These are phyloP conservation scores for Adansonia digitata DNA, from an alignment of 345 rosid genomes.

Conservation along the genomic window DNA sequence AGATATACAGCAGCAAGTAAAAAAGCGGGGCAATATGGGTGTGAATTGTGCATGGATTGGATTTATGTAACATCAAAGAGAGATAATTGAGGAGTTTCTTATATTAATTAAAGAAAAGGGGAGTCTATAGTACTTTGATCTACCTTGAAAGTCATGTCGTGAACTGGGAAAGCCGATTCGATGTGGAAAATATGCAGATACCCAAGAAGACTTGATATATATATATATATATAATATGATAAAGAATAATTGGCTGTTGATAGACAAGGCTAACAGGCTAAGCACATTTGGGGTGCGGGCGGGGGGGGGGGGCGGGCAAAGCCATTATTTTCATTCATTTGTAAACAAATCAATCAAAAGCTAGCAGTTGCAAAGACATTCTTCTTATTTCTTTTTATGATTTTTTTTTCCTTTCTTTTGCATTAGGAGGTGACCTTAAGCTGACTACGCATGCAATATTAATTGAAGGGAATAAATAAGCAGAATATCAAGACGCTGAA, in stretches of 20 bases:
- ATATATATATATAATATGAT: neutral
- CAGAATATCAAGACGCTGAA: too few species aligned
- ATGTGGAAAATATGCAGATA: neutral
- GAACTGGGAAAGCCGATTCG: neutral
- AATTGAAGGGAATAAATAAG: neutral
- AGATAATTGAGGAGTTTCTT: too few species aligned
- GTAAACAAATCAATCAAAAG: neutral
- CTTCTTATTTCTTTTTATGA: neutral
- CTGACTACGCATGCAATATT: neutral
- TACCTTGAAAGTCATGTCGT: neutral
- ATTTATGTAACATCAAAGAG: too few species aligned
- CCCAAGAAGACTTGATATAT: neutral
- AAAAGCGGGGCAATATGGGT: neutral
- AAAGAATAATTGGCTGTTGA: neutral
- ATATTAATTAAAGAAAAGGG: too few species aligned
- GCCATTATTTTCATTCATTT: neutral
- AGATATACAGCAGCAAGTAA: neutral
- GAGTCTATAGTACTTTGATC: neutral
- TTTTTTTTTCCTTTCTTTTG: neutral
- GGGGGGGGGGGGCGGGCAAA: neutral
- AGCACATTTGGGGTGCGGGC: neutral
- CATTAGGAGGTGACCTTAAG: neutral
- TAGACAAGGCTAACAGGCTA: neutral
- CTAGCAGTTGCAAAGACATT: too few species aligned
- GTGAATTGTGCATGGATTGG: too few species aligned